Base-by-base conservation (phyloP, 345 rosid genomes). In the Bretschneidera sinensis region DNA sequence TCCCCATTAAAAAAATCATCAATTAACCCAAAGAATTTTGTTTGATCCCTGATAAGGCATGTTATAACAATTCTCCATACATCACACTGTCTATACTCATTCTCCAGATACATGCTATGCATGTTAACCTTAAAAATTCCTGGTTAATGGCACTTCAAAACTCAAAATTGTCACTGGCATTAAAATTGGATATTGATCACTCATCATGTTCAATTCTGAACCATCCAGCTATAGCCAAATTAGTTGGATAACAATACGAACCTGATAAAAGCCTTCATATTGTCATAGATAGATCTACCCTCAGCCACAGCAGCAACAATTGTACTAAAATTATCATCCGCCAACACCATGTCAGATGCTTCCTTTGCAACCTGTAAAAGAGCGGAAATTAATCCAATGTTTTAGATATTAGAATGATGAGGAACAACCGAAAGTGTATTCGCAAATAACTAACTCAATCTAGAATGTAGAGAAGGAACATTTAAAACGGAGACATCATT, bases 211-310 rank as follows among this genome's bases (percentile, higher is more conserved):
- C 15, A 39, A 39, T 14, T 39, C 45, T 39, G 45, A n/a, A n/a
- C n/a, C n/a, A n/a, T n/a, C n/a, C n/a, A n/a, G 45, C 45, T 7
- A 2, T 14, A 39, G 16, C 4, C 45, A 39, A 14, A 39, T 39
- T 39, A 7, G 45, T 39, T 7, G 45, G 16, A 39, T 39, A 13
- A 39, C 1, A 2, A 11, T 1, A 62, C 66, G 10, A 52, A 83
- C 92, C 89, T 86, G 74, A 86, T 84, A 61, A 86, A 86, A 48
- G 94, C 89, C 78, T 86, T 86, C 92, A 86, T 86, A 65, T 86
- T 86, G 59, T 74, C 56, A 69, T 86, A 86, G 53, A 83, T 86
- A 58, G 89, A 83, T 66, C 92, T 76, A 69, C 92, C 92, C 73
- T 86, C 92, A 24, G 82, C 85, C 45, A 86, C 79, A 28, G 94